phyloP scores from a whole-genome alignment of 2,329 filamentous ascomycete genomes.

The Huntiella bhutanensis region DNA sequence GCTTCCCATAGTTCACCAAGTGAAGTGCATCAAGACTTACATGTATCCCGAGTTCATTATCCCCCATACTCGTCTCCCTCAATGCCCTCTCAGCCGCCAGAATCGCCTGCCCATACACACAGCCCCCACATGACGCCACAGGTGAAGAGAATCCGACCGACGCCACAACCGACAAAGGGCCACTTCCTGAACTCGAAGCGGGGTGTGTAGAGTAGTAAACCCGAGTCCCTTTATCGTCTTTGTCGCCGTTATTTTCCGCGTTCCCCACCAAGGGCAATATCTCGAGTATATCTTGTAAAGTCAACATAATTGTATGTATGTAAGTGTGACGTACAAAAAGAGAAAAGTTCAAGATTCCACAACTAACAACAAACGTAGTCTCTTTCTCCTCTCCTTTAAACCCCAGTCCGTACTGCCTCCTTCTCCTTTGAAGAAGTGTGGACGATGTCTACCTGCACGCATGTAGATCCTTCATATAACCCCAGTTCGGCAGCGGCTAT shows the following conservation, averaged over 20 bases:
- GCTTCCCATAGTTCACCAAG: neutral
- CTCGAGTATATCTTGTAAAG: neutral
- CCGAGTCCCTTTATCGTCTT: no score
- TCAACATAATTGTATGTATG: neutral
- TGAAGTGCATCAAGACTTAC: conserved; percentile 16
- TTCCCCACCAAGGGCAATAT: neutral
- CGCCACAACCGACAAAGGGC: no score
- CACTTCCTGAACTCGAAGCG: no score
- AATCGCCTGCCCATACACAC: conserved; percentile 7
- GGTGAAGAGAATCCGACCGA: neutral
- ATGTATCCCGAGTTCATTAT: conserved; percentile 19
- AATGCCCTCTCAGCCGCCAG: conserved; percentile 1
- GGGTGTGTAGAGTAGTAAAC: no score
- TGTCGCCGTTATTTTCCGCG: no score
- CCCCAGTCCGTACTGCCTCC: no score
- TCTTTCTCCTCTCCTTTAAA: no score
- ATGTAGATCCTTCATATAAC: no score
- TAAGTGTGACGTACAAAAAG: neutral
- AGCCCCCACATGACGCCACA: conserved; percentile 9
- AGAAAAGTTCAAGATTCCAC: neutral
- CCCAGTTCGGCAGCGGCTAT: no score
- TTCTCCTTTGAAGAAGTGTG: no score
- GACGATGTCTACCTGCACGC: no score
- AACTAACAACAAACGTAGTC: no score
- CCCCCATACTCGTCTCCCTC: neutral